phyloP scores from a whole-genome alignment of 257 asterid genomes.

The Primulina eburnea region DNA sequence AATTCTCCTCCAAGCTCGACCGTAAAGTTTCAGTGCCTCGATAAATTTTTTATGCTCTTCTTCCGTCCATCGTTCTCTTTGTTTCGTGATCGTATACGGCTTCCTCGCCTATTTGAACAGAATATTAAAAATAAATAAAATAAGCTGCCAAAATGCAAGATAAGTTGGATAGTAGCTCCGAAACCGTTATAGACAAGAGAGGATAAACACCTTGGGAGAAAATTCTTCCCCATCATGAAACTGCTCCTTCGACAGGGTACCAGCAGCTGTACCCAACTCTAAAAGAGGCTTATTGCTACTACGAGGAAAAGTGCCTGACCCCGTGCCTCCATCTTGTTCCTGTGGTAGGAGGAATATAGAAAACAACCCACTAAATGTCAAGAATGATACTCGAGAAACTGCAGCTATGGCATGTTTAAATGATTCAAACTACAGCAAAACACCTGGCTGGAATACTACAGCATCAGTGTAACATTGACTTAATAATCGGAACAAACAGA shows the following conservation, averaged over 20 bases:
- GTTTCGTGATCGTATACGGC: conserved; percentile 87
- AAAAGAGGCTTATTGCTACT: conserved; percentile 21
- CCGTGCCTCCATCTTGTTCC: conserved; percentile 42
- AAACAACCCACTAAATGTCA: conserved; percentile 10
- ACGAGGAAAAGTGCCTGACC: conserved; percentile 25
- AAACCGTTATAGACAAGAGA: not conserved
- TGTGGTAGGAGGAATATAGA: conserved; percentile 18
- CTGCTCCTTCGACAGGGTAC: conserved; percentile 39
- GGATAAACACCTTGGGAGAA: conserved; percentile 56
- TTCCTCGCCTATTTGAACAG: conserved; percentile 56
- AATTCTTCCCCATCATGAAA: conserved; percentile 43
- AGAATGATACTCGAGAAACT: conserved; percentile 9
- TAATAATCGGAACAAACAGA: not conserved
- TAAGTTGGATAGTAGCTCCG: not conserved
- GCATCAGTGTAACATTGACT: not conserved
- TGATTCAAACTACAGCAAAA: not conserved
- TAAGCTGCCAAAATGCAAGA: conserved; percentile 1
- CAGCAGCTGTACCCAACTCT: conserved; percentile 34
- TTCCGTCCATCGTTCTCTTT: conserved; percentile 92
- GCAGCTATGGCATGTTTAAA: not conserved
- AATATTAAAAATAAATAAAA: not conserved
- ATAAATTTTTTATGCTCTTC: conserved; percentile 86
- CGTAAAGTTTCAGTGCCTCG: conserved; percentile 82
- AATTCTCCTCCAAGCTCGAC: conserved; percentile 92
- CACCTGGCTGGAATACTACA: not conserved